Evolutionary conservation across 352 stramenopile species (phyloP), one percentile per base, ranked within the genome.

Genomic region (Elongisporangium anandrum): DNA sequence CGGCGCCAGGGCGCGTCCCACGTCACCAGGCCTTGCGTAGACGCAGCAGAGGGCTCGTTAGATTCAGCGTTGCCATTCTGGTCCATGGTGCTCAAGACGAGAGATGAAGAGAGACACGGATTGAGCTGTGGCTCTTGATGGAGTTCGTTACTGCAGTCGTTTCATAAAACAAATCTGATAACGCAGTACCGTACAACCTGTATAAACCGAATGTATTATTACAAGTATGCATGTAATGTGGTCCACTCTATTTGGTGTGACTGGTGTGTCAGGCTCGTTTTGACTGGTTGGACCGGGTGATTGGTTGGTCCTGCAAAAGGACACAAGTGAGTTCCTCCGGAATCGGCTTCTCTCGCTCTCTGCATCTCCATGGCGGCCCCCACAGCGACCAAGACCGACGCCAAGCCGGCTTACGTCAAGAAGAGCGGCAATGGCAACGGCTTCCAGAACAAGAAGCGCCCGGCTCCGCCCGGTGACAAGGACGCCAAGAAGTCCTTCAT

Each of bases 401-500:
- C 21, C 55, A 52, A 41, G 15, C 19, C 34, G 41, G 55, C 41
- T 23, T 15, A 16, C 47, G 69, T 63, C 51, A 73, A 61, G 53
- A 52, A 64, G 49, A 62, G 15, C 57, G 68, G 60, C 60, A 48
- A 21, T 39, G 29, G 45, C 2, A 52, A 53, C 56, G 64, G 61
- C 41, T 79, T 72, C 64, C 72, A 79, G 45, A 70, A 57, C 59
- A 92, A 87, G 70, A 92, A 92, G 63, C 80, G 82, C 4, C 64
- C 82, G 12, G 77, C 79, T 13, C 59, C 65, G 10, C 60, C 57
- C 29, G 62, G 55, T 1, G 79, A 90, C 21, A 69, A 73, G 61
- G 77, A 90, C 67, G 70, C 59, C 57, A 92, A 91, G 57, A 90
- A 92, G 77, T 90, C 82, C 47, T 88, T 89, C 66, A 65, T 94